These are phyloP conservation scores for Mycena indigotica DNA, from an alignment of 768 basidiomycete species.

Conservation along the genomic window DNA sequence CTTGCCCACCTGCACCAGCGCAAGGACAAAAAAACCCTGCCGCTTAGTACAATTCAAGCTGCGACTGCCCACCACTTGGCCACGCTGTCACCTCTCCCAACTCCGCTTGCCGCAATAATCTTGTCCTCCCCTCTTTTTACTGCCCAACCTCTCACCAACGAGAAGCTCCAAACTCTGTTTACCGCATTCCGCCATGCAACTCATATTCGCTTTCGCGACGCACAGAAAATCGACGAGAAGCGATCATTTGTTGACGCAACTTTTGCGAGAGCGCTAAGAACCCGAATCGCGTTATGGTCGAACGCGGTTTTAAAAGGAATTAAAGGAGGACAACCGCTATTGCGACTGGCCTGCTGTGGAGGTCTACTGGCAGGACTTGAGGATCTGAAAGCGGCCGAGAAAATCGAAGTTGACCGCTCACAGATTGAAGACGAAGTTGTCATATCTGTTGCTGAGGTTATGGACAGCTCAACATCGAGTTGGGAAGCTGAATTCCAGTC, in stretches of 20 bases:
- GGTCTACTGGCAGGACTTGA: constrained; percentile 68
- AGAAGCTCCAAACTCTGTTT: constrained; percentile 51
- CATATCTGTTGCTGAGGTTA: constrained; percentile 71
- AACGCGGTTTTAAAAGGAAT: constrained; percentile 55
- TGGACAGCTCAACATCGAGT: constrained; percentile 47
- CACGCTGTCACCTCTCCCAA: constrained; percentile 50
- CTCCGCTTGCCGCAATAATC: constrained; percentile 57
- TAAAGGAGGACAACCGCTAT: constrained; percentile 65
- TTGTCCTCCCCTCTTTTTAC: constrained; percentile 60
- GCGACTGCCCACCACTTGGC: constrained; percentile 64
- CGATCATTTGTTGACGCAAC: constrained; percentile 36
- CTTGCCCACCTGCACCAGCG: constrained; percentile 58
- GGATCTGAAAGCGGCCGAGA: constrained; percentile 46
- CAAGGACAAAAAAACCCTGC: constrained; percentile 42
- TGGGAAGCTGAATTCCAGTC: constrained; percentile 76
- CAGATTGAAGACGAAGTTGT: constrained; percentile 66
- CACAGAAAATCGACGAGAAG: constrained; percentile 37
- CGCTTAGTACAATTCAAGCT: constrained; percentile 52
- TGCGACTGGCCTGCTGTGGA: constrained; percentile 61
- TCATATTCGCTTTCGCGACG: constrained; percentile 51
- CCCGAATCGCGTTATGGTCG: constrained; percentile 53
- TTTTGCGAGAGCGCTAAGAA: constrained; percentile 41
- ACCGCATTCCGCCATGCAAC: constrained; percentile 63
- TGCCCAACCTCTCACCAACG: constrained; percentile 42
- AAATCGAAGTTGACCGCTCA: constrained; percentile 35